Evolutionary conservation across 176 grass and related monocot species (phyloP), one percentile per base, ranked within the genome.

Genomic region (Oryza meridionalis): DNA sequence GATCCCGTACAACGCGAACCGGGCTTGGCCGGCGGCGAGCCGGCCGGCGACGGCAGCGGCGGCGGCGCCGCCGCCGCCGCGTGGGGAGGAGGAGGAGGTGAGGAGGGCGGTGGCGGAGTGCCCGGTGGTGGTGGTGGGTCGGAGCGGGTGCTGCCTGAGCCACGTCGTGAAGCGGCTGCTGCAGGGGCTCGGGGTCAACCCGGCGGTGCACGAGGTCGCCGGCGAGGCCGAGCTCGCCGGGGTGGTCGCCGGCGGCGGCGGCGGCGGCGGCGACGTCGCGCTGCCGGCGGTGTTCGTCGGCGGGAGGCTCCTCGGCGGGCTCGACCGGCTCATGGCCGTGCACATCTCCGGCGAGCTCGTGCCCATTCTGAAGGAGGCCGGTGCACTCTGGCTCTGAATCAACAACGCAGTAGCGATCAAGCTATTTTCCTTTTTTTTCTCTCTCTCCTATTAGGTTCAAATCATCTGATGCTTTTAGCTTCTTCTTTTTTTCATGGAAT

Each of bases 321-420:
- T 99, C 17, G 96, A 99, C 78, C 70, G 89, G 62, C 89, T 99
- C 83, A 94, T 99, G 88, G 91, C 96, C 75, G 93, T 96, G 55
- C 93, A 99, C 80, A 96, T 96, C 79, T 90, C 93, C 66, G 96
- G 96, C 61, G 96, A 99, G 16, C 96, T 99, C 61, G 93, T 99
- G 81, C 93, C 96, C 17, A 99, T 96, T 19, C 83, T 99, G 5
- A 99, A 99, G 84, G 79, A 92, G 6, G 96, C 96, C 75, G 93
- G 93, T 4, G 96, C 93, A 3, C 93, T 99, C 25, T 99, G 93
- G 93, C 93, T 99, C 16, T 99, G 69, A 89, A 1, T 10, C 55
- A 22, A 61, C 17, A 24, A 55, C 51, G 50, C 7, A 25, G 21
- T 51, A 51, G 14, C 9, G 49, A 51, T 51, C 49, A 51, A 51